Evolutionary conservation across 495 filamentous ascomycete species (phyloP).

Genomic region (Hyaloscypha bicolor): DNA sequence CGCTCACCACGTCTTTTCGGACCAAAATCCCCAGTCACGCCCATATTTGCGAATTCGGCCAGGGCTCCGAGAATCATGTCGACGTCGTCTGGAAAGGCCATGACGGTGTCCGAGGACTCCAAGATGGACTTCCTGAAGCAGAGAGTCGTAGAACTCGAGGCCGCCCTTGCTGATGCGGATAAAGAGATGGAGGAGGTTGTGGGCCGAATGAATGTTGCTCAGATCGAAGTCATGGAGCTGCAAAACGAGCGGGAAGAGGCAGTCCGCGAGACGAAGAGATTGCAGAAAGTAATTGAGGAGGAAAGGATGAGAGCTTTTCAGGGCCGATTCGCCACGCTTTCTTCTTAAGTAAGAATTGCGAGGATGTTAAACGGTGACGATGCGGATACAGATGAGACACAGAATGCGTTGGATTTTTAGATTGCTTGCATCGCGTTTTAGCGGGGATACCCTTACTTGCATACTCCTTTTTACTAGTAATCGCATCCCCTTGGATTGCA

Average conservation of each 20-base stretch:
- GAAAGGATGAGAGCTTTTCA: slow-evolving; percentile 50
- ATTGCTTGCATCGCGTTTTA: slow-evolving; percentile 14
- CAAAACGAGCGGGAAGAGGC: slow-evolving; percentile 92
- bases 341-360: slow-evolving; percentile 12
- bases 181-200: slow-evolving; percentile 95
- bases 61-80: slow-evolving; percentile 58
- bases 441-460: slow-evolving; percentile 3
- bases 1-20: slow-evolving; percentile 47
- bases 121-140: slow-evolving; percentile 75
- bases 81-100: slow-evolving; percentile 41
- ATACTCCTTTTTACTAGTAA: neutral
- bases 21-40: slow-evolving; percentile 62
- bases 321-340: slow-evolving; percentile 40
- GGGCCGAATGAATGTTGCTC: slow-evolving; percentile 85
- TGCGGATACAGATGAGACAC: neutral
- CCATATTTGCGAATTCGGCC: slow-evolving; percentile 53
- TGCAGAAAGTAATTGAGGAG: slow-evolving; percentile 59
- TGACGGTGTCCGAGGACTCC: slow-evolving; percentile 41
- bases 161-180: slow-evolving; percentile 78
- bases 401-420: slow-evolving; percentile 1
- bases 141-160: slow-evolving; percentile 79
- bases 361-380: neutral
- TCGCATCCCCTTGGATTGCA: neutral
- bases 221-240: slow-evolving; percentile 90
- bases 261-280: slow-evolving; percentile 74